A percentile compares a stretch with the other conserved stretches of the same genome.
These are phyloP conservation scores for Aspergillus ustus DNA, from an alignment of 2,329 filamentous ascomycete species.

Conservation along the genomic window DNA sequence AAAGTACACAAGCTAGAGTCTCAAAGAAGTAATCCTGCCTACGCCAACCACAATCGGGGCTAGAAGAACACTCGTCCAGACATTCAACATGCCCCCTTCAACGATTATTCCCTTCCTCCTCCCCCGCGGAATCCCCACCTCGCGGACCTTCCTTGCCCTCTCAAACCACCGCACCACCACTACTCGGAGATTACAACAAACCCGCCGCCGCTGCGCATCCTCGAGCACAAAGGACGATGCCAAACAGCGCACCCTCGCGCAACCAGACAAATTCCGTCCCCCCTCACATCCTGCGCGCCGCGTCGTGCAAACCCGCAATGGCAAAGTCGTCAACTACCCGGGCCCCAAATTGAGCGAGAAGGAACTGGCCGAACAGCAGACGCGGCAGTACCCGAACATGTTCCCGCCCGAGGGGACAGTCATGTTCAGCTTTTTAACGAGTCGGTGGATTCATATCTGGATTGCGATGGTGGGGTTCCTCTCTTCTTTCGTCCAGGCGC, in stretches of 20 bases:
- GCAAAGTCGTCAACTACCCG: slow-evolving; percentile 60
- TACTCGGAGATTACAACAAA: slow-evolving; percentile 20
- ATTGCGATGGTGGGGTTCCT: slow-evolving; percentile 72
- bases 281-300: slow-evolving; percentile 83
- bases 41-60: slow-evolving; percentile 17
- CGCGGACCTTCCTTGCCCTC: slow-evolving; percentile 35
- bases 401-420: slow-evolving; percentile 84
- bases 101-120: slow-evolving; percentile 70
- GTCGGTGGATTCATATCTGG: slow-evolving; percentile 73
- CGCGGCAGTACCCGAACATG: slow-evolving; percentile 81
- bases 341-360: slow-evolving; percentile 71
- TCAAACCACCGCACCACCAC: slow-evolving; percentile 23
- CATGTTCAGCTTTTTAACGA: slow-evolving; percentile 83
- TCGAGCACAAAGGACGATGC: slow-evolving; percentile 20
- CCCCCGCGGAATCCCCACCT: slow-evolving; percentile 56
- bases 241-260: slow-evolving; percentile 75
- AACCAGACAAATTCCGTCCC: slow-evolving; percentile 87
- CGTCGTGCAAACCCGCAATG: slow-evolving; percentile 53
- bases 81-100: slow-evolving; percentile 24
- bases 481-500: slow-evolving; percentile 8
- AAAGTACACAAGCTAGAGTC: neutral
- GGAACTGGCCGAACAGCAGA: slow-evolving; percentile 68
- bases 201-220: slow-evolving; percentile 30
- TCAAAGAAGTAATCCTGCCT: neutral
- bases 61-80: neutral